phyloP scores from a whole-genome alignment of 257 asterid genomes.

The Solanum stenotomum region DNA sequence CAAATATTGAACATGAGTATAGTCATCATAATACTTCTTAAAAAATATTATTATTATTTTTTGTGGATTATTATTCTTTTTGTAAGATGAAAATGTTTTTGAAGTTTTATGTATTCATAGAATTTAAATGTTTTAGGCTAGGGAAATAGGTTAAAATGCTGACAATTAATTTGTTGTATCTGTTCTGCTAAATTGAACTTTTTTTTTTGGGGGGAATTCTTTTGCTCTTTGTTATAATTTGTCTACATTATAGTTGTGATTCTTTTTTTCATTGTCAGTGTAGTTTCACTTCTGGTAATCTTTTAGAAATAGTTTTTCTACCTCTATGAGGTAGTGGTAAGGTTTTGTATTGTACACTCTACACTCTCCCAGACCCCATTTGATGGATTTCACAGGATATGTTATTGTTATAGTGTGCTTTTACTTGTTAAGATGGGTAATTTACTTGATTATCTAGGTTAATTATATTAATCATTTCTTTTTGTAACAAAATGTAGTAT shows the following conservation, averaged over 20 bases:
- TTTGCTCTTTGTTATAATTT: background rate
- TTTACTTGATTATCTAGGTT: background rate
- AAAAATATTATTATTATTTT: background rate
- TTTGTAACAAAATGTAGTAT: background rate
- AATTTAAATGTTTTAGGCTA: background rate
- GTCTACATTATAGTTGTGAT: background rate
- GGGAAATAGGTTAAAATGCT: conserved; percentile 10
- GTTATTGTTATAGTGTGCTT: background rate
- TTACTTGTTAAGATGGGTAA: background rate
- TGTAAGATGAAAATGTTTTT: conserved; percentile 10
- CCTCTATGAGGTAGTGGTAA: too few species aligned
- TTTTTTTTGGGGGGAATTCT: background rate
- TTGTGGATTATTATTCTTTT: conserved; percentile 5
- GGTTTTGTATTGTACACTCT: too few species aligned
- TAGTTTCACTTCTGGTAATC: background rate
- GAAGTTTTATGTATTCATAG: conserved; percentile 4
- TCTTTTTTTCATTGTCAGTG: background rate
- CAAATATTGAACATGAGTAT: conserved; percentile 51
- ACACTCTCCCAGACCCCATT: too few species aligned
- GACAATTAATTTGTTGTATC: conserved; percentile 9
- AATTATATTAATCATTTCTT: background rate
- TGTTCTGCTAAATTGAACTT: background rate
- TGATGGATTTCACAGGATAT: too few species aligned
- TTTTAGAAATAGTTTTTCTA: too few species aligned
- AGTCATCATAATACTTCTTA: conserved; percentile 17